These are phyloP conservation scores for Pythium biforme DNA, from an alignment of 352 stramenopile genomes.

Conservation along the genomic window DNA sequence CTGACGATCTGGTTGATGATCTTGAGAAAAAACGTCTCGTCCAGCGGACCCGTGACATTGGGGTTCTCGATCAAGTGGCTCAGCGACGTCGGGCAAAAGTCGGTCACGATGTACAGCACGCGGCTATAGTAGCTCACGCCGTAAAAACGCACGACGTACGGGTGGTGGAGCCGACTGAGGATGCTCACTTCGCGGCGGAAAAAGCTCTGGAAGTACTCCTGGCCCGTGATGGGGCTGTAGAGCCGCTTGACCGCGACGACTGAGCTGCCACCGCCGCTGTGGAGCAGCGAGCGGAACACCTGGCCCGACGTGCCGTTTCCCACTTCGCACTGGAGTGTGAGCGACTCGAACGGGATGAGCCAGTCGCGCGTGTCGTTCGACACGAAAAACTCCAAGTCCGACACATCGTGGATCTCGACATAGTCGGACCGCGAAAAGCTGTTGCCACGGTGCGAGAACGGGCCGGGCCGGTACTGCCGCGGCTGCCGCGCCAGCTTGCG, in stretches of 20 bases:
- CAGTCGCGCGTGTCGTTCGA: slow-evolving; percentile 86
- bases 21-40: slow-evolving; percentile 75
- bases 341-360: slow-evolving; percentile 88
- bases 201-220: slow-evolving; percentile 91
- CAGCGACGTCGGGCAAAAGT: slow-evolving; percentile 84
- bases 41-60: slow-evolving; percentile 57
- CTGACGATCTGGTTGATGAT: slow-evolving; percentile 89
- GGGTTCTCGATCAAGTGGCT: slow-evolving; percentile 84
- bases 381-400: slow-evolving; percentile 86
- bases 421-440: slow-evolving; percentile 84
- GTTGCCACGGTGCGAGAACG: slow-evolving; percentile 41
- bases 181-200: slow-evolving; percentile 88
- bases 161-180: slow-evolving; percentile 83
- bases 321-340: slow-evolving; percentile 83
- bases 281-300: slow-evolving; percentile 85
- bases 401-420: slow-evolving; percentile 84
- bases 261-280: slow-evolving; percentile 77
- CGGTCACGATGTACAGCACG: slow-evolving; percentile 89
- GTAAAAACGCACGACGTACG: slow-evolving; percentile 89
- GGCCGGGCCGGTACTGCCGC: slow-evolving; percentile 46
- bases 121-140: slow-evolving; percentile 90
- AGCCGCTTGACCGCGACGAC: slow-evolving; percentile 87
- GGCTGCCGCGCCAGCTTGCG: slow-evolving; percentile 69
- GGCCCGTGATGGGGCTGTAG: slow-evolving; percentile 82
- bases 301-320: slow-evolving; percentile 88